A percentile compares a stretch with the other conserved stretches of the same genome.
phyloP scores from a whole-genome alignment of 805 yeast genomes.

The Candida jianshihensis region DNA sequence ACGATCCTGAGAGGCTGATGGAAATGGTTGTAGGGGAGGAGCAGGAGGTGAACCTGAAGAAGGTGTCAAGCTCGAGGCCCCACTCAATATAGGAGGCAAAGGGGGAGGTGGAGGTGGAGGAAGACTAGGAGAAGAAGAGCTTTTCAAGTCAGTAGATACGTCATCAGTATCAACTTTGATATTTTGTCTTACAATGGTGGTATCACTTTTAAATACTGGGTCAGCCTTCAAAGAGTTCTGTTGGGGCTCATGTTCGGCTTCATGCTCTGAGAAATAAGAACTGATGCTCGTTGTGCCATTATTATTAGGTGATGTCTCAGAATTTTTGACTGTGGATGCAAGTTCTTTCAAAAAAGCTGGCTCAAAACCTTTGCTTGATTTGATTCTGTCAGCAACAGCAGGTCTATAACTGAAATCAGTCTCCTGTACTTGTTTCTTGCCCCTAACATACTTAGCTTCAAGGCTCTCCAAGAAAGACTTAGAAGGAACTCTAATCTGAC shows the following conservation, averaged over 20 bases:
- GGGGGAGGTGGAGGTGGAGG: conserved; percentile 25
- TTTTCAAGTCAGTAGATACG: no score
- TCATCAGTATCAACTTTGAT: background rate
- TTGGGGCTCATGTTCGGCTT: no score
- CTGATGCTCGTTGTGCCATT: no score
- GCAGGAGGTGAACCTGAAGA: conserved; percentile 7
- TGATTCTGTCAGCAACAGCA: conserved; percentile 22
- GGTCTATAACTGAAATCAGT: conserved; percentile 15
- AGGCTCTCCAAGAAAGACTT: conserved; percentile 24
- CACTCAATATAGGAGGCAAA: conserved; percentile 22
- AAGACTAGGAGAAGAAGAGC: no score
- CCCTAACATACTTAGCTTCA: conserved; percentile 40
- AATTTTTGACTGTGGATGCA: conserved; percentile 38
- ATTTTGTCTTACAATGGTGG: no score
- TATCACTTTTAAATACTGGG: no score
- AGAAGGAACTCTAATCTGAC: conserved; percentile 8
- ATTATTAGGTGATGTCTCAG: background rate
- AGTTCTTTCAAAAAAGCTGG: conserved; percentile 50
- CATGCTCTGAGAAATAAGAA: no score
- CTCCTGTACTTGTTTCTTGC: conserved; percentile 29
- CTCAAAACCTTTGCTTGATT: conserved; percentile 30
- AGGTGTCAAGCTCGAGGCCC: conserved; percentile 12
- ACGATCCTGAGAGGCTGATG: conserved; percentile 6
- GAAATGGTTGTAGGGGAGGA: background rate
- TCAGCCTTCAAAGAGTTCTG: no score